phyloP scores from a whole-genome alignment of 2,329 filamentous ascomycete species.

The Teratosphaeria pseudoeucalypti region DNA sequence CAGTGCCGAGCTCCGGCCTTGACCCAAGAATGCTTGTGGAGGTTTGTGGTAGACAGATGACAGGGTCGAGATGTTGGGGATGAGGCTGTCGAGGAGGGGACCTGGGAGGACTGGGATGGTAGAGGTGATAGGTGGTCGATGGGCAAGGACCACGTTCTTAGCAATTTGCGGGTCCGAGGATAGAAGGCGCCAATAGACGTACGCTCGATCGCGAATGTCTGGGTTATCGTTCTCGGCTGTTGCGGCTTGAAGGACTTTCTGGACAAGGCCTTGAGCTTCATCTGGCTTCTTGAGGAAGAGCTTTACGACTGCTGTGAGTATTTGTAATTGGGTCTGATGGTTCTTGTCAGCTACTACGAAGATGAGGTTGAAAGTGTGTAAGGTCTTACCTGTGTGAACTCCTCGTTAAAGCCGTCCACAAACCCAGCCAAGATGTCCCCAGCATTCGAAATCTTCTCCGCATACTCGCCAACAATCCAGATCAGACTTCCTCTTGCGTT shows the following conservation, averaged over 20 bases:
- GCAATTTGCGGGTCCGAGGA: constrained; percentile 86
- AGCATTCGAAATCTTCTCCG: constrained; percentile 98
- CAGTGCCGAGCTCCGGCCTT: constrained; percentile 86
- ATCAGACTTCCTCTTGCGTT: constrained; percentile 83
- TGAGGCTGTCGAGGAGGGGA: constrained; percentile 75
- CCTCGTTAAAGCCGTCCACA: constrained; percentile 88
- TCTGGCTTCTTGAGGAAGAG: constrained; percentile 95
- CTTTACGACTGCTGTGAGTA: constrained; percentile 93
- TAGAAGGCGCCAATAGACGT: constrained; percentile 94
- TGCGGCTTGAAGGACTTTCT: constrained; percentile 85
- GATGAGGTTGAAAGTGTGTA: not conserved
- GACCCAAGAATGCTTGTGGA: constrained; percentile 93
- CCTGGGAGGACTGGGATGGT: constrained; percentile 86
- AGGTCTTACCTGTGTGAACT: constrained; percentile 72
- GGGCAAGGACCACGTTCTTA: constrained; percentile 85
- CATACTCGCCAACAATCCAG: constrained; percentile 98
- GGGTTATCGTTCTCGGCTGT: constrained; percentile 96
- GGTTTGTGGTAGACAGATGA: constrained; percentile 98
- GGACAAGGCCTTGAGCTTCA: constrained; percentile 79
- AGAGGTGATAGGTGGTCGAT: constrained; percentile 86
- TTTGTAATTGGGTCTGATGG: constrained; percentile 83
- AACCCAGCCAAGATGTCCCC: constrained; percentile 86
- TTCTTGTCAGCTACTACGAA: constrained; percentile 23
- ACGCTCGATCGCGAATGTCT: constrained; percentile 91
- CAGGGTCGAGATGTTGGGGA: constrained; percentile 83